Conservation (phyloP, 2,329 filamentous ascomycete species). For the Dothideomycetidae sp. region DNA sequence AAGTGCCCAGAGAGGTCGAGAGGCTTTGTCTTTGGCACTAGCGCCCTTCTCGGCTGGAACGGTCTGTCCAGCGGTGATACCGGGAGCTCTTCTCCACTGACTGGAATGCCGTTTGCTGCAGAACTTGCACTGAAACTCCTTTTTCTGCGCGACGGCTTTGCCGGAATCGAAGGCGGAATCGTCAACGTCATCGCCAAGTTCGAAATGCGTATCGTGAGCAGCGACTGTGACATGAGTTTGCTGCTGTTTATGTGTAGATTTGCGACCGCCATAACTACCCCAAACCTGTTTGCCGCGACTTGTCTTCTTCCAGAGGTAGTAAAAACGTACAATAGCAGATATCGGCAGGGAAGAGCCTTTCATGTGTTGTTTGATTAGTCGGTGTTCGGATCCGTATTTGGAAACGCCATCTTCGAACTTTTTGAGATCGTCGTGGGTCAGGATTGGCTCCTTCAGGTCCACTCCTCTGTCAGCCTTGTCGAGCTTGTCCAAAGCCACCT, state of each 20-base stretch:
- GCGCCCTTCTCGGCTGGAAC: constrained; percentile 54
- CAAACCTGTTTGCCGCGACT: constrained; percentile 73
- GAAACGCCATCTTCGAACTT: constrained; percentile 83
- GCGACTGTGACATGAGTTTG: constrained; percentile 41
- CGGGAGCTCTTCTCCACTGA: constrained; percentile 84
- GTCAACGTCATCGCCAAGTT: constrained; percentile 81
- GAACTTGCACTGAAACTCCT: constrained; percentile 86
- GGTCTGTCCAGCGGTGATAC: constrained; percentile 54
- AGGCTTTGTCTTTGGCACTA: constrained; percentile 56
- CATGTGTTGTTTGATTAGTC: constrained; percentile 69
- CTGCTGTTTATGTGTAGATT: constrained; percentile 70
- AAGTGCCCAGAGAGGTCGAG: constrained; percentile 62
- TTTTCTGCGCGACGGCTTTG: constrained; percentile 67
- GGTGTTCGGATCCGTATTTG: constrained; percentile 83
- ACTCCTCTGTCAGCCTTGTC: constrained; percentile 51
- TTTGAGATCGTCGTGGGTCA: constrained; percentile 65
- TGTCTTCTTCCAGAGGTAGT: constrained; percentile 98
- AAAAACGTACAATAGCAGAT: constrained; percentile 74
- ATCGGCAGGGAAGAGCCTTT: constrained; percentile 54
- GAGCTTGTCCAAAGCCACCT: constrained; percentile 56
- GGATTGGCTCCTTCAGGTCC: constrained; percentile 70
- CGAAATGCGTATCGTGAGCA: constrained; percentile 67
- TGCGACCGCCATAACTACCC: constrained; percentile 75
- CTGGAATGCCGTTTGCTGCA: constrained; percentile 66
- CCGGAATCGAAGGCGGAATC: constrained; percentile 90